A percentile compares a stretch with the other conserved stretches of the same genome.
These are phyloP conservation scores for Tilletia horrida DNA, from an alignment of 1,284 basidiomycete genomes.

Conservation along the genomic window DNA sequence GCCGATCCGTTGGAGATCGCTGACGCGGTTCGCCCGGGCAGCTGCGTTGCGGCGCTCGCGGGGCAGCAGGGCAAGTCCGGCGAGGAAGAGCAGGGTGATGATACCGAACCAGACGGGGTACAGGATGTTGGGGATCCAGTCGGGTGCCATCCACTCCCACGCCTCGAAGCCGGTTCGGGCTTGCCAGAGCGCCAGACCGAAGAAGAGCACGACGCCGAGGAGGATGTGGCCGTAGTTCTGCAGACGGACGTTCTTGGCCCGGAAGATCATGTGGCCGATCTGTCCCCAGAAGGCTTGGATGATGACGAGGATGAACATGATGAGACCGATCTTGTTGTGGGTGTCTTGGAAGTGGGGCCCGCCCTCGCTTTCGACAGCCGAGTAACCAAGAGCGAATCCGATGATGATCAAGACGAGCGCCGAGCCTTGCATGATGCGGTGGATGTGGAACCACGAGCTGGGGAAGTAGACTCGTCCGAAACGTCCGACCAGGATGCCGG, in stretches of 20 bases:
- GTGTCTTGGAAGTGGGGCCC: constrained; percentile 26
- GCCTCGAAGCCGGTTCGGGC: constrained; percentile 28
- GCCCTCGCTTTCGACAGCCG: constrained; percentile 21
- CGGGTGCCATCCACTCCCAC: constrained; percentile 35
- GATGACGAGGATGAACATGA: constrained; percentile 64
- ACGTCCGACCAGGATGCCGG: constrained; percentile 64
- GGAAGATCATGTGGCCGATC: constrained; percentile 62
- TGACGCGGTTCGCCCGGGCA: background rate
- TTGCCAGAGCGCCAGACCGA: constrained; percentile 33
- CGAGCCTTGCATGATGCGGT: constrained; percentile 61
- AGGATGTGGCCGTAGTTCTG: constrained; percentile 32
- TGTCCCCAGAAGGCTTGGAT: constrained; percentile 64
- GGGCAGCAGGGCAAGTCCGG: background rate
- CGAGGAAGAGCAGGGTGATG: background rate
- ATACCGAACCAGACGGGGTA: constrained; percentile 16
- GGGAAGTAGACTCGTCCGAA: constrained; percentile 62
- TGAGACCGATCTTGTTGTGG: constrained; percentile 62
- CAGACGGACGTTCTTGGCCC: constrained; percentile 19
- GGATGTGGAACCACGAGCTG: constrained; percentile 63
- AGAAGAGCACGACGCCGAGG: constrained; percentile 30
- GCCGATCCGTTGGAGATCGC: too few species aligned
- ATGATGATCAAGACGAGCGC: constrained; percentile 60
- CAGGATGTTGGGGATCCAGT: constrained; percentile 28
- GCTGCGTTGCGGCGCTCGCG: background rate
- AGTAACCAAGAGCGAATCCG: constrained; percentile 64